Conservation (phyloP, 495 filamentous ascomycete genomes). For the Xylaria curta region DNA sequence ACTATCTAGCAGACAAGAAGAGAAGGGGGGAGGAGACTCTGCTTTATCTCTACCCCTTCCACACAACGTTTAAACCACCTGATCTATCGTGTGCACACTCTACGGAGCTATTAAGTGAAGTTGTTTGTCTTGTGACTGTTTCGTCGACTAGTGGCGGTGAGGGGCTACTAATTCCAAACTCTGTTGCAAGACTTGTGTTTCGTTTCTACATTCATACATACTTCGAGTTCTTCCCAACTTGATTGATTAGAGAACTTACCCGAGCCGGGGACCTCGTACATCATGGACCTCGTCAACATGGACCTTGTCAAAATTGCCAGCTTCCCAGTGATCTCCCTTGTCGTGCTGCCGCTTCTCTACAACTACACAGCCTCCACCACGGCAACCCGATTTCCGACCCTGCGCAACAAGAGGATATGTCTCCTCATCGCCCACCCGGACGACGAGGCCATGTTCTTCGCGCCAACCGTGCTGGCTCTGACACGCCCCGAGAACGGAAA, state of each 20-base stretch:
- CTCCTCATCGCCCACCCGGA: constrained; percentile 96
- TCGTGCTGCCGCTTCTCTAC: constrained; percentile 66
- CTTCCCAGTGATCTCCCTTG: constrained; percentile 26
- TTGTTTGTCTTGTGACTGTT: not conserved
- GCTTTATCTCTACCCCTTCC: constrained; percentile 22
- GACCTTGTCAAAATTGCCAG: constrained; percentile 46
- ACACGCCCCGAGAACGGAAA: constrained; percentile 77
- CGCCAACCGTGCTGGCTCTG: constrained; percentile 82
- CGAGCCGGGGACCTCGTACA: not conserved
- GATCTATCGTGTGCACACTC: not conserved
- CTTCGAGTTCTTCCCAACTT: not conserved
- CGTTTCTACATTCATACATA: not conserved
- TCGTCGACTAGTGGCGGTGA: not conserved
- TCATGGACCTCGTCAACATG: constrained; percentile 26
- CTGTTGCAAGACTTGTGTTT: not conserved
- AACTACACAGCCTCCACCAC: constrained; percentile 64
- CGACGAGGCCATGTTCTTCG: constrained; percentile 99
- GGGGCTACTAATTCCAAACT: not conserved
- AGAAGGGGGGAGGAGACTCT: constrained; percentile 23
- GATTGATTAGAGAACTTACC: not conserved
- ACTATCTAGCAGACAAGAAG: not conserved
- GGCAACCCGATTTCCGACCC: constrained; percentile 65
- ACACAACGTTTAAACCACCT: not conserved
- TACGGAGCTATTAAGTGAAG: not conserved
- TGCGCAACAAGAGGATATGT: constrained; percentile 81